phyloP scores from a whole-genome alignment of 805 yeast species.

The Sporopachydermia lactativora region DNA sequence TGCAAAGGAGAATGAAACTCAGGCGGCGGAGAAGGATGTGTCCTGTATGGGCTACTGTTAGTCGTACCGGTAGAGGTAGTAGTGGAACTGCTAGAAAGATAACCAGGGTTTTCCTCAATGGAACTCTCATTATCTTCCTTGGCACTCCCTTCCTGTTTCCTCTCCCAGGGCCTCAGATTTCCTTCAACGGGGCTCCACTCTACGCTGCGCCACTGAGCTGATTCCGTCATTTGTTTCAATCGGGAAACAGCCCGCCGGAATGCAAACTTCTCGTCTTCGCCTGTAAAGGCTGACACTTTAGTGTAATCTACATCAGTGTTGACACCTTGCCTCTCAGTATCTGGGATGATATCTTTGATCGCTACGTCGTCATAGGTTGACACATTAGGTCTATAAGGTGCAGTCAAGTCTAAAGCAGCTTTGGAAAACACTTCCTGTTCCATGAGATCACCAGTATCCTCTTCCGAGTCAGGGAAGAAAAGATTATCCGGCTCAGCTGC shows the following conservation, averaged over 20 bases:
- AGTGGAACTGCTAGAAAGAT: neutral
- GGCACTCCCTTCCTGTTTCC: constrained; percentile 8
- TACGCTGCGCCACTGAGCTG: constrained; percentile 34
- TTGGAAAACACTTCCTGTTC: constrained; percentile 60
- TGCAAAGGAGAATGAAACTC: constrained; percentile 27
- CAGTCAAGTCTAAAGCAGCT: constrained; percentile 41
- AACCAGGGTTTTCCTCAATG: neutral
- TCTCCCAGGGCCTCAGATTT: constrained; percentile 47
- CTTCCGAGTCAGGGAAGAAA: constrained; percentile 44
- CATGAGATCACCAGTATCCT: constrained; percentile 21
- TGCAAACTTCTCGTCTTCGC: constrained; percentile 68
- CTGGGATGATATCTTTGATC: constrained; percentile 10
- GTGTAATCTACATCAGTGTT: constrained; percentile 25
- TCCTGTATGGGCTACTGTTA: neutral
- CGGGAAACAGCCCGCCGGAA: constrained; percentile 58
- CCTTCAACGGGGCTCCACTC: constrained; percentile 43
- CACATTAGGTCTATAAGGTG: constrained; percentile 59
- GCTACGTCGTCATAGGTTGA: constrained; percentile 42
- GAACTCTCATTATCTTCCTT: constrained; percentile 5
- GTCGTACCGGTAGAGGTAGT: neutral
- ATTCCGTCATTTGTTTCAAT: constrained; percentile 42
- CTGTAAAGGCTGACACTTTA: constrained; percentile 45
- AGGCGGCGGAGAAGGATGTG: constrained; percentile 21
- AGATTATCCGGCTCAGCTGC: constrained; percentile 36
- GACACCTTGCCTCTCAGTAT: constrained; percentile 9